phyloP scores from a whole-genome alignment of 345 rosid genomes.

The Erodium maritimum region DNA sequence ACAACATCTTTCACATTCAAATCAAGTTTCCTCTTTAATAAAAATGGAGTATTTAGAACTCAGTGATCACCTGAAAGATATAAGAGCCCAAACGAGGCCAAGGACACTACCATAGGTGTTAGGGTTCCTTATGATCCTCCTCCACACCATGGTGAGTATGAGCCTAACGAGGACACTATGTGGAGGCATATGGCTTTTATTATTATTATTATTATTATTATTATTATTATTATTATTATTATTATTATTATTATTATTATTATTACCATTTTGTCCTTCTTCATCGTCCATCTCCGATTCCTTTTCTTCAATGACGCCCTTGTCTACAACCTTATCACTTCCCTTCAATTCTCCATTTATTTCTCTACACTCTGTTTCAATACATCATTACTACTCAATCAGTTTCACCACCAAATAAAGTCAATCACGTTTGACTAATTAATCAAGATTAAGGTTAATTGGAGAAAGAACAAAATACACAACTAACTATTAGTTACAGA shows the following conservation, averaged over 20 bases:
- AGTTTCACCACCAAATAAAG: background rate
- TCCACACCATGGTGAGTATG: conserved; percentile 9
- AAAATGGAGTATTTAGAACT: too few relatives aligned
- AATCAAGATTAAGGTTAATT: background rate
- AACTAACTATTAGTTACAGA: too few relatives aligned
- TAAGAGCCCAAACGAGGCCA: conserved; percentile 15
- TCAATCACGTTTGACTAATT: background rate
- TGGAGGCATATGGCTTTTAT: conserved; percentile 6
- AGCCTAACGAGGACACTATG: conserved; percentile 4
- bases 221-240: too few relatives aligned
- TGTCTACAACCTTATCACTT: background rate
- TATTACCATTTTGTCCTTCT: background rate
- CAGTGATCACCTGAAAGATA: conserved; percentile 6
- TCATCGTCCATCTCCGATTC: background rate
- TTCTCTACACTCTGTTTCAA: too few relatives aligned
- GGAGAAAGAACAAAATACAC: too few relatives aligned
- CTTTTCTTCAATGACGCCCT: background rate
- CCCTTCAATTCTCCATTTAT: background rate
- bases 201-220: too few relatives aligned
- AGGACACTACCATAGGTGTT: conserved; percentile 11
- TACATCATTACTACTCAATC: too few relatives aligned
- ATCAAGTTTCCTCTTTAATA: too few relatives aligned
- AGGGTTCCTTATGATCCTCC: conserved; percentile 13
- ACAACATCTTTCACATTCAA: too few relatives aligned
- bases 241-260: background rate